Evolutionary conservation across 371 early-diverging fungal species (phyloP), one percentile per base, ranked within the genome.

Genomic region (Lichtheimia ramosa): DNA sequence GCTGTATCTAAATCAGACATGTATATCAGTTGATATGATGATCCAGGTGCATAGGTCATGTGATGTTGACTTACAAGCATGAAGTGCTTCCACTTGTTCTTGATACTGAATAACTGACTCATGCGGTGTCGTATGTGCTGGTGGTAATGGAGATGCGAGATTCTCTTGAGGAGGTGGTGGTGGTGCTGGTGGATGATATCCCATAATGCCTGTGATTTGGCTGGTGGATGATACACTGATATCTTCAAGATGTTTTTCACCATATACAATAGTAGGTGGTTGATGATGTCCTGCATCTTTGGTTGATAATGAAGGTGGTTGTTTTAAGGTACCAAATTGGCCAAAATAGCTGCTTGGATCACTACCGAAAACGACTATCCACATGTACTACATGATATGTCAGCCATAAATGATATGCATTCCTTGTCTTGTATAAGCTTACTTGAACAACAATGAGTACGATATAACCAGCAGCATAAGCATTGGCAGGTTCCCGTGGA

Each of bases 1-100:
- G 94, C 94, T 39, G 83, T 77, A 64, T 90, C 79, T 79, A 55
- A n/a, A 34, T 46, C n/a, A 8, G 0, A 8, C 15, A 46, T 18
- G 43, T 10, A n/a, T n/a, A n/a, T n/a, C n/a, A 49, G 52, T 10
- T 34, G 10, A 34, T 0, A 34, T 34, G 39, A 53, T 20, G 34
- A 56, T 56, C 43, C 18, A 43, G 4, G 2, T 46, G 3, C 46
- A 12, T 21, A 43, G 5, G 18, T 10, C 51, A 41, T 24, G 42
- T 15, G 15, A 48, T 14, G 6, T 42, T 7, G 21, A 34, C 53
- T 63, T 57, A 68, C 68, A 68, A 10, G 68, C 39, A 61, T 68
- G 68, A 13, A 63, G 51, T 15, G 68, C 68, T 28, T 68, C 52
- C 7, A 68, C 68, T 28, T 59, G 34, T 48, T 63, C 63, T 6